Evolutionary conservation across 805 yeast genomes (phyloP).

Genomic region (Metschnikowia colocasiae): DNA sequence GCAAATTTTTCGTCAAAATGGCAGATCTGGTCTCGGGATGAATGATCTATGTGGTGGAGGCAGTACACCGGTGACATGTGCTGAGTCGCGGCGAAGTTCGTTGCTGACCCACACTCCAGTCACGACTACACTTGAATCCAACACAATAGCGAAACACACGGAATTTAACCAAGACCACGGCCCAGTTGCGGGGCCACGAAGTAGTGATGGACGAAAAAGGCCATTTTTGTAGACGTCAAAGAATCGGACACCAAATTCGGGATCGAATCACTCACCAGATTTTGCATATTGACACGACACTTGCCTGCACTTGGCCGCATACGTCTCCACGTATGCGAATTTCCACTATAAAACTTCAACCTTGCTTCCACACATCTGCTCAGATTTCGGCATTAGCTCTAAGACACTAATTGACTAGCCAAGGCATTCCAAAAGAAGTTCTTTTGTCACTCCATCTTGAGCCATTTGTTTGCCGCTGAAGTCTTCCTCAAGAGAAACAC

Average conservation of each 20-base stretch:
- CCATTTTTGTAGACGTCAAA: neutral
- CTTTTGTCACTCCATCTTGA: neutral
- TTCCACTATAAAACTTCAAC: slow-evolving; percentile 4
- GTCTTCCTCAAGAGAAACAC: neutral
- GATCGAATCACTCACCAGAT: neutral
- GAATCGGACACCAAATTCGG: neutral
- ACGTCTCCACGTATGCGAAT: slow-evolving; percentile 11
- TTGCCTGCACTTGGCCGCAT: neutral
- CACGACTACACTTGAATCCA: neutral
- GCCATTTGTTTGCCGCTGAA: neutral
- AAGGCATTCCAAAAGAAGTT: neutral
- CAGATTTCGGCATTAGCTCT: neutral
- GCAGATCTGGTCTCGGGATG: neutral
- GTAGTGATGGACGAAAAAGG: neutral
- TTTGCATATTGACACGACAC: neutral
- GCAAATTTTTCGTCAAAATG: too few relatives aligned
- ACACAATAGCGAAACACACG: too few relatives aligned
- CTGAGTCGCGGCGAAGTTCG: neutral
- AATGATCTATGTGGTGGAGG: neutral
- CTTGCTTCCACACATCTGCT: neutral
- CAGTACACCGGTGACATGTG: neutral
- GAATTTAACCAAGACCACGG: too few relatives aligned
- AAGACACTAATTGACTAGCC: neutral
- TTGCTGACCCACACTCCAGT: neutral
- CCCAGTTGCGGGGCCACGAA: neutral